Base-by-base conservation (phyloP, 75 land plant genomes). In the Selaginella moellendorffii region DNA sequence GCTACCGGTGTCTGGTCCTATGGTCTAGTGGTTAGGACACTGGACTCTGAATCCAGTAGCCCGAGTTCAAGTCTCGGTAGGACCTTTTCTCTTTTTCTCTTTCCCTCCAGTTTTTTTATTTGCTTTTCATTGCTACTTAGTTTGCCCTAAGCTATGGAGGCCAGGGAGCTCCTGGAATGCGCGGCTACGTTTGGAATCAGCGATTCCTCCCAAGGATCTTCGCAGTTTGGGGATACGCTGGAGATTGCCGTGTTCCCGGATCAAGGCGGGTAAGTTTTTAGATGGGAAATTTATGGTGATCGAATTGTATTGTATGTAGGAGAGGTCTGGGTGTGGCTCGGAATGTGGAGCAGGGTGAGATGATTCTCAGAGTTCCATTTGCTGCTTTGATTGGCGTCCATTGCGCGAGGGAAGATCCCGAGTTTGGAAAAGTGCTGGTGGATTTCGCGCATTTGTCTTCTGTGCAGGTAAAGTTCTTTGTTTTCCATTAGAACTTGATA, bases 271-370 rank as follows among this genome's bases (percentile, higher is more conserved):
- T 87, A 68, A 63, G 68, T 20, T 29, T 9, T 17, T 28, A 20
- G n/a, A n/a, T n/a, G n/a, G n/a, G n/a, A n/a, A n/a, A n/a, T n/a
- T n/a, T n/a, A n/a, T n/a, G n/a, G n/a, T n/a, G n/a, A n/a, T n/a
- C n/a, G n/a, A n/a, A 17, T 18, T 67, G 52, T 24, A 36, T 0
- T 27, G 26, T 60, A 36, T 65, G n/a, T 76, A 90, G 96, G 68
- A 80, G 96, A 70, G 96, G 92, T 26, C 71, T 90, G 61, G 96
- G 72, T 26, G 92, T 92, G 1, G 79, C 74, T 0, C 76, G 92
- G 2, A 77, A 83, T 20, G 63, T 87, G 0, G 68, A 66, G 28
- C 69, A 67, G 54, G 92, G 96, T 25, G 92, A 87, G 31, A 18
- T 87, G 68, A 65, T 90, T n/a, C 74, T 90, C 26, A 76, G 64